A percentile compares a stretch with the other conserved stretches of the same genome.
Evolutionary conservation across 495 filamentous ascomycete species (phyloP).

Genomic region (Astrothelium macrocarpum): DNA sequence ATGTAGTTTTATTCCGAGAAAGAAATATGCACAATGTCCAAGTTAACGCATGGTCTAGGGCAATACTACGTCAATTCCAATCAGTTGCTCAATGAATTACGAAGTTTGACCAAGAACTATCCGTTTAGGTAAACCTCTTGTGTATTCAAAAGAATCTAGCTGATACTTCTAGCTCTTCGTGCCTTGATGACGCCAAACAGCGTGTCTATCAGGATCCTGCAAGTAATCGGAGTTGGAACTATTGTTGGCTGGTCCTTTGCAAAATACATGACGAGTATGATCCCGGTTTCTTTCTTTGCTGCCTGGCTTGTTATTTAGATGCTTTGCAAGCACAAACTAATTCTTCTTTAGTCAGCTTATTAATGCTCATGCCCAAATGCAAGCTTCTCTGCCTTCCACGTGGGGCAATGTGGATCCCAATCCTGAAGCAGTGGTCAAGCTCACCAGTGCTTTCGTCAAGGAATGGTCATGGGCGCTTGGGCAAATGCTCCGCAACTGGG

Average conservation of each 20-base stretch:
- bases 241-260: constrained; percentile 62
- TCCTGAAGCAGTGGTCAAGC: constrained; percentile 44
- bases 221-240: constrained; percentile 64
- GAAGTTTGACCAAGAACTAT: constrained; percentile 58
- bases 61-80: constrained; percentile 63
- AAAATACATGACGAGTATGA: constrained; percentile 61
- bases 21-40: neutral
- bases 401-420: constrained; percentile 56
- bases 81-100: constrained; percentile 62
- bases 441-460: constrained; percentile 51
- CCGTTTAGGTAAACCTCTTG: constrained; percentile 42
- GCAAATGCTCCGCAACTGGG: constrained; percentile 63
- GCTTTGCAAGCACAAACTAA: neutral
- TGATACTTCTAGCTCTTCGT: constrained; percentile 42
- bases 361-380: constrained; percentile 46
- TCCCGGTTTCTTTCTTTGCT: neutral
- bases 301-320: neutral
- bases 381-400: constrained; percentile 58
- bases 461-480: constrained; percentile 60
- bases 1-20: constrained; percentile 1
- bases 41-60: constrained; percentile 27
- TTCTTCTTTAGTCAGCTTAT: constrained; percentile 45
- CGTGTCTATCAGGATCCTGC: constrained; percentile 55
- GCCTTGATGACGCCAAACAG: constrained; percentile 56
- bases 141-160: neutral